These are phyloP conservation scores for Phytophthora fragariaefolia DNA, from an alignment of 352 stramenopile species.

Conservation along the genomic window DNA sequence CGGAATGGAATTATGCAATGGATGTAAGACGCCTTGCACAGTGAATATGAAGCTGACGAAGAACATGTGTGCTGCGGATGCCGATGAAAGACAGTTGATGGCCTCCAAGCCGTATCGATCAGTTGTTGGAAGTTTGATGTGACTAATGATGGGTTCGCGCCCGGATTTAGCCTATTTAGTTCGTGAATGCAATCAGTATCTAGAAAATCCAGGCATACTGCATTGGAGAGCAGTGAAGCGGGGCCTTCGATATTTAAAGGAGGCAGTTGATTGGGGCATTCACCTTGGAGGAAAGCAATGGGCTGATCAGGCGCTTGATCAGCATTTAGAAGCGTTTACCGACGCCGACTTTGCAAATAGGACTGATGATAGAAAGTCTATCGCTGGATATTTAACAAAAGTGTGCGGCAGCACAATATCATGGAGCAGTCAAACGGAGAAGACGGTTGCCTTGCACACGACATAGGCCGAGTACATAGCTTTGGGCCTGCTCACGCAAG, in stretches of 20 bases:
- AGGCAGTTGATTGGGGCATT: background rate
- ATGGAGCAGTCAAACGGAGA: background rate
- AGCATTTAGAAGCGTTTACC: background rate
- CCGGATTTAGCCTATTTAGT: background rate
- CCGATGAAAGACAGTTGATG: background rate
- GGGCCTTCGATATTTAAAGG: background rate
- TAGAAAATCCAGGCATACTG: background rate
- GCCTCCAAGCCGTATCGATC: background rate
- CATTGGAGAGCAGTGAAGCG: background rate
- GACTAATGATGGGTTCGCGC: background rate
- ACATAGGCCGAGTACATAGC: conserved; percentile 31
- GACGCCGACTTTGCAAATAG: background rate
- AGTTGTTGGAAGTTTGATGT: background rate
- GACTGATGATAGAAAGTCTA: background rate
- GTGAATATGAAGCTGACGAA: background rate
- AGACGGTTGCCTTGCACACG: conserved; percentile 8
- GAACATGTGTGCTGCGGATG: background rate
- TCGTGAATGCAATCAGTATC: background rate
- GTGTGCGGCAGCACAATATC: conserved; percentile 15
- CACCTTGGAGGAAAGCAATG: background rate
- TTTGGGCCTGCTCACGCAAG: conserved; percentile 23
- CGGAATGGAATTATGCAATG: background rate
- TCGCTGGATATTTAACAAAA: background rate
- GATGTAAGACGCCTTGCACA: background rate
- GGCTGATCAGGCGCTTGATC: background rate